Percentiles rank a stretch among this genome's conserved stretches.
Evolutionary conservation across 352 stramenopile species (phyloP).

Genomic region (Halophytophthora batemanensis): DNA sequence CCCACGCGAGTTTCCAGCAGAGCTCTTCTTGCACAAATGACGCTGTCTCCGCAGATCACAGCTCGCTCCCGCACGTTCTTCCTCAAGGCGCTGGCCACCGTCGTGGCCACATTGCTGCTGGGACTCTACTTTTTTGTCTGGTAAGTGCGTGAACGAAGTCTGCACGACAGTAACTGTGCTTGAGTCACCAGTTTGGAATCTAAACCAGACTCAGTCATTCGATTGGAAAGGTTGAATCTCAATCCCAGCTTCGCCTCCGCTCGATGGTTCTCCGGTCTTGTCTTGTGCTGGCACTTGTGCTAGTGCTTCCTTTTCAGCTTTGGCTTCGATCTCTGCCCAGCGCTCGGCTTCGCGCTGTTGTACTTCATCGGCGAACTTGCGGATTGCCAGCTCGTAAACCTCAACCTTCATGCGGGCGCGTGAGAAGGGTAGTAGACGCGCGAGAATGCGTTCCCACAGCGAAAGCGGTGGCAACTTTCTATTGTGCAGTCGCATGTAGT

Average conservation of each 20-base stretch:
- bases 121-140: slow-evolving; percentile 43
- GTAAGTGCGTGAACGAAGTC: slow-evolving; percentile 15
- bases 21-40: slow-evolving; percentile 48
- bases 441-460: slow-evolving; percentile 24
- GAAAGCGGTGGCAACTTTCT: slow-evolving; percentile 46
- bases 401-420: slow-evolving; percentile 9
- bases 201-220: not conserved
- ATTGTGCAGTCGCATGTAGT: slow-evolving; percentile 61
- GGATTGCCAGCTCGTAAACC: slow-evolving; percentile 17
- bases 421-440: slow-evolving; percentile 43
- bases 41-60: slow-evolving; percentile 37
- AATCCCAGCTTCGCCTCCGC: not conserved
- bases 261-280: slow-evolving; percentile 3
- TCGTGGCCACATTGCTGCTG: slow-evolving; percentile 57
- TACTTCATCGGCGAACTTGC: slow-evolving; percentile 33
- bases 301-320: slow-evolving; percentile 11
- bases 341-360: slow-evolving; percentile 14
- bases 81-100: slow-evolving; percentile 61
- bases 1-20: slow-evolving; percentile 35
- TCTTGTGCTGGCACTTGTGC: slow-evolving; percentile 10
- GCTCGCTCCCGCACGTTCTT: slow-evolving; percentile 61
- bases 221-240: not conserved
- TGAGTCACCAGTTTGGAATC: not conserved
- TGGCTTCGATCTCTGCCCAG: slow-evolving; percentile 18
- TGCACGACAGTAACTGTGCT: too few species aligned